Percentiles rank a stretch among this genome's conserved stretches.
Evolutionary conservation across 495 filamentous ascomycete genomes (phyloP).

Genomic region (Penicillium pulvis): DNA sequence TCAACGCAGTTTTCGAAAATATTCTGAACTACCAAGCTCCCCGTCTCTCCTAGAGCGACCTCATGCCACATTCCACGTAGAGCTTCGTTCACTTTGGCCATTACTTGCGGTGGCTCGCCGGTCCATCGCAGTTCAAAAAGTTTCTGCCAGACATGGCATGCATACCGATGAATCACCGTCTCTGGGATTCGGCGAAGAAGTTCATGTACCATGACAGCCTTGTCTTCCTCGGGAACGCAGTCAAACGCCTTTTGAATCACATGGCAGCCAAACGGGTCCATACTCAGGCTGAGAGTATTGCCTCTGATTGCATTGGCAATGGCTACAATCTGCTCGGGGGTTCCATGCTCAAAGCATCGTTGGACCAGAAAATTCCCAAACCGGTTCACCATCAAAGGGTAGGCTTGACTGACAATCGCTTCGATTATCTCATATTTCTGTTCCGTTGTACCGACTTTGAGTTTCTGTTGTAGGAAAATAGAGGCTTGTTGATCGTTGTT

Average conservation of each 20-base stretch:
- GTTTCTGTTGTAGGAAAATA: constrained; percentile 97
- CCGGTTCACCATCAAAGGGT: constrained; percentile 94
- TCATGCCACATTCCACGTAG: constrained; percentile 98
- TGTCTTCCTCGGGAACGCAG: constrained; percentile 94
- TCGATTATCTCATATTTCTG: constrained; percentile 98
- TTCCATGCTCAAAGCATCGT: constrained; percentile 98
- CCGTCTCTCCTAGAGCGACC: constrained; percentile 93
- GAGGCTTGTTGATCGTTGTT: constrained; percentile 99
- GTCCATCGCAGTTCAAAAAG: constrained; percentile 98
- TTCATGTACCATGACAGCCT: constrained; percentile 97
- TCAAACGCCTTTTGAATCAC: constrained; percentile 99
- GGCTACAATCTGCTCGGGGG: constrained; percentile 88
- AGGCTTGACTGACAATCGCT: constrained; percentile 93
- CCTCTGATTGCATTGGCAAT: constrained; percentile 95
- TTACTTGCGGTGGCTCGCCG: constrained; percentile 93
- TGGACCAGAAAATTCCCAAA: constrained; percentile 97
- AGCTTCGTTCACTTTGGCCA: constrained; percentile 97
- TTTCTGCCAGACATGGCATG: constrained; percentile 99
- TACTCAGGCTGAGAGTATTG: constrained; percentile 89
- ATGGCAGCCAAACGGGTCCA: constrained; percentile 98
- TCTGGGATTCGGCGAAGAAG: constrained; percentile 93
- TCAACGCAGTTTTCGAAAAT: constrained; percentile 99
- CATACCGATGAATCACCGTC: constrained; percentile 97
- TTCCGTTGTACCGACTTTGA: constrained; percentile 92
- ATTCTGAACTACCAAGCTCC: constrained; percentile 96